Evolutionary conservation across 2,329 filamentous ascomycete species (phyloP), one percentile per base, ranked within the genome.

Genomic region (Neonectria neomacrospora): DNA sequence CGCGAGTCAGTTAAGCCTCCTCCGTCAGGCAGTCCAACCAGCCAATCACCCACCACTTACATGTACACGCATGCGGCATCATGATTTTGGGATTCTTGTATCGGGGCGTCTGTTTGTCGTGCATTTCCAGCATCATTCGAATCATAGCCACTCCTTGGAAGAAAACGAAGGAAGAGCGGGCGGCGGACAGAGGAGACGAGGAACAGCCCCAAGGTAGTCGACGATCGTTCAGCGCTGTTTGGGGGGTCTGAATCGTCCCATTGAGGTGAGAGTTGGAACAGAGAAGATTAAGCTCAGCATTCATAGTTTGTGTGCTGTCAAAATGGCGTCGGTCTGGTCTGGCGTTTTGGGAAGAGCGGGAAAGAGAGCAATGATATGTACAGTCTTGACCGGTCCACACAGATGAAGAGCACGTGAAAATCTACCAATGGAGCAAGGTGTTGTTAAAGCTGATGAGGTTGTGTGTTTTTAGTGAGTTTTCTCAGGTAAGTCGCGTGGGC

Each of bases 291-390:
- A 67, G 55, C 58, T 65, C 57, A 61, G 55, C 69, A 73, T 71
- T 62, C 64, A 65, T 58, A 63, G 63, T 54, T 23, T 69, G 64
- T 60, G 62, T 67, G 62, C 57, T 67, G 54, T 63, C 57, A 61
- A 73, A 67, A 71, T 57, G 74, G 72, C 70, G 71, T 70, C 61
- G 63, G 65, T 72, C 67, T 70, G 68, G 72, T 67, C 60, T 70
- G 76, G 76, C 75, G 76, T 78, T 78, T 65, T 26, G 57, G 73
- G 67, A 71, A 70, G 72, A 72, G 62, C 65, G 63, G 69, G 68
- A 70, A 76, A 74, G 73, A 72, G 62, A 65, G 70, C 68, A 67
- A 70, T 74, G 69, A 69, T 69, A 68, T 76, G 73, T 75, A 71
- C 64, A 72, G 61, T 70, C 63, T 69, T 59, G 62, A 73, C 61